A percentile compares a stretch with the other conserved stretches of the same genome.
phyloP scores from a whole-genome alignment of 2,329 filamentous ascomycete genomes.

The Diaporthe sp. region DNA sequence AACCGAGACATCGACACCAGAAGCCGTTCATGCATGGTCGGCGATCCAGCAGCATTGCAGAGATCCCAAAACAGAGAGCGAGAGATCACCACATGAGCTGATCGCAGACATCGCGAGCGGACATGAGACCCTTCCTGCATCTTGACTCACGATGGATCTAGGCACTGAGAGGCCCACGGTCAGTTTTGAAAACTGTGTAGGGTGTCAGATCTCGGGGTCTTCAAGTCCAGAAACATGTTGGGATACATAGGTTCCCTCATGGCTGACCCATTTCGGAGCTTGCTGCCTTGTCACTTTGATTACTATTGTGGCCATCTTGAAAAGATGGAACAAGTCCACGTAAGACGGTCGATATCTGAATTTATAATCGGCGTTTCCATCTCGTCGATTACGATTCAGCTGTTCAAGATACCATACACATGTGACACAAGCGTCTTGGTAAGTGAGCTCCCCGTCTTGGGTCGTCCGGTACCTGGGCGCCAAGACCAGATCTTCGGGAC shows the following conservation, averaged over 20 bases:
- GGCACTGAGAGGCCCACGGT: neutral
- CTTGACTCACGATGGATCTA: too few species aligned
- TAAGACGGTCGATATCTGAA: neutral
- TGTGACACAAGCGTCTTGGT: conserved; percentile 13
- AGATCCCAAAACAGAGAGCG: neutral
- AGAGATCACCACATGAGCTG: neutral
- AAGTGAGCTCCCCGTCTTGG: conserved; percentile 4
- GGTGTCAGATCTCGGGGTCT: neutral
- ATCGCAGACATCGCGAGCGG: neutral
- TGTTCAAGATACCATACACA: neutral
- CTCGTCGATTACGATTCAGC: neutral
- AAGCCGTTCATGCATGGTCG: too few species aligned
- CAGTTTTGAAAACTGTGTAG: neutral
- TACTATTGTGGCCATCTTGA: neutral
- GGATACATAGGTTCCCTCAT: neutral
- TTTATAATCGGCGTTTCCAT: neutral
- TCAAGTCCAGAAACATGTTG: neutral
- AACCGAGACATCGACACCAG: neutral
- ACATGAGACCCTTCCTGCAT: neutral
- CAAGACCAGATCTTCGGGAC: conserved; percentile 19
- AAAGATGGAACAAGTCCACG: neutral
- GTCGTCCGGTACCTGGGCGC: conserved; percentile 2
- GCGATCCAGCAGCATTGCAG: neutral
- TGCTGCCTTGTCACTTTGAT: neutral
- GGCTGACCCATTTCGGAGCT: neutral